phyloP scores from a whole-genome alignment of 352 stramenopile species.

The Phytophthora sp. region DNA sequence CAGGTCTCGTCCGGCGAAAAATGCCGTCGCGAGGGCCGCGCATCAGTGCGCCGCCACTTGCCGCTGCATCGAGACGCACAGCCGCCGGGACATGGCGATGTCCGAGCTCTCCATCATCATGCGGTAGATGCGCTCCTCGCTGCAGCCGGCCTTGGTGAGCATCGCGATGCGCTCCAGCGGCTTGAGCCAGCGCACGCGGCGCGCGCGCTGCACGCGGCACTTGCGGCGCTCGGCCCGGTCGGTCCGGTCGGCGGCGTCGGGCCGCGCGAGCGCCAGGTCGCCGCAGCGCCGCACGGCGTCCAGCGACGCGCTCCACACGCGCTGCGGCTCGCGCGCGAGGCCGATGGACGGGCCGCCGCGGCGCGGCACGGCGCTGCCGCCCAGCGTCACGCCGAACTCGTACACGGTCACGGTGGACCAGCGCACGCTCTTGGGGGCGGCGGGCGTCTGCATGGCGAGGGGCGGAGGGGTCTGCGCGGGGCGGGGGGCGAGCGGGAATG shows the following conservation, averaged over 20 bases:
- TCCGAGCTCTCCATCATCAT: conserved; percentile 74
- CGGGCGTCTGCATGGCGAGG: not conserved
- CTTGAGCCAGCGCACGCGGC: conserved; percentile 62
- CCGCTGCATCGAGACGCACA: conserved; percentile 33
- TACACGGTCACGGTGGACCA: conserved; percentile 72
- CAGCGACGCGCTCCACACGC: conserved; percentile 55
- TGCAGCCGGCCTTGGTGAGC: conserved; percentile 63
- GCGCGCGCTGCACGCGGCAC: conserved; percentile 11
- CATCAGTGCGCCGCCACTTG: conserved; percentile 21
- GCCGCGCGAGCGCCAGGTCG: conserved; percentile 25
- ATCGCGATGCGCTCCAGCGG: conserved; percentile 54
- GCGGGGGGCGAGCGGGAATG: conserved; percentile 11
- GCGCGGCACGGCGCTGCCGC: conserved; percentile 55
- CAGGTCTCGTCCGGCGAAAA: not conserved
- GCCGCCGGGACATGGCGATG: conserved; percentile 62
- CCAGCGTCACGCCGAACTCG: conserved; percentile 63
- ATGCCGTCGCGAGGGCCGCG: no score
- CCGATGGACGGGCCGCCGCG: conserved; percentile 58
- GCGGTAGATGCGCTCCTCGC: conserved; percentile 60
- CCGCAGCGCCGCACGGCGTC: conserved; percentile 39
- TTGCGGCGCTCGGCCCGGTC: conserved; percentile 9
- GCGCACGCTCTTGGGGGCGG: conserved; percentile 45
- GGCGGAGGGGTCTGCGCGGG: not conserved
- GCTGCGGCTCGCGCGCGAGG: conserved; percentile 44
- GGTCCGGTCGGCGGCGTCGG: not conserved